Evolutionary conservation across 805 yeast species (phyloP).

Genomic region (Nakazawaea wyomingensis): DNA sequence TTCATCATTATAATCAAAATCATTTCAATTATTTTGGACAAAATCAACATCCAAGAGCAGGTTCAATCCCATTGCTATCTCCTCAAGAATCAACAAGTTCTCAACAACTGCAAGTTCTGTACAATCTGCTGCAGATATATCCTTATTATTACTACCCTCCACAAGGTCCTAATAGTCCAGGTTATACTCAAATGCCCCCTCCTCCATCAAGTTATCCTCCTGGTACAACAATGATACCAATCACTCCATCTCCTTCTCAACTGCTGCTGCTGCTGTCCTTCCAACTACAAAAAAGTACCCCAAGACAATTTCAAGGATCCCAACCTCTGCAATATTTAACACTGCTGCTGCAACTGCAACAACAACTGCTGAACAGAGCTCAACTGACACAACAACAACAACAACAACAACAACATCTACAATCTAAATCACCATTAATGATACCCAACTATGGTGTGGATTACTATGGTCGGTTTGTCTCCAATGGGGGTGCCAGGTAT

Average conservation of each 20-base stretch:
- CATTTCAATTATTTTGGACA: constrained; percentile 17
- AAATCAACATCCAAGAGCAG: neutral
- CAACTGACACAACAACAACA: constrained; percentile 3
- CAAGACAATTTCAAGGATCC: neutral
- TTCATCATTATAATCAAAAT: constrained; percentile 31
- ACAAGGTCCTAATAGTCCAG: constrained; percentile 3
- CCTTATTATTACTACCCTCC: constrained; percentile 12
- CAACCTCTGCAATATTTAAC: constrained; percentile 13
- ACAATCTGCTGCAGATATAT: constrained; percentile 1
- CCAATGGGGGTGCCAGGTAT: neutral
- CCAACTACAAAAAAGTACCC: constrained; percentile 5
- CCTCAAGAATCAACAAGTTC: neutral
- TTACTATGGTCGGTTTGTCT: neutral
- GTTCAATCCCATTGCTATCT: neutral
- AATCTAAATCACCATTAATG: constrained; percentile 6
- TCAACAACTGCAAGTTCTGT: neutral
- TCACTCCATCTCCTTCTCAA: constrained; percentile 9
- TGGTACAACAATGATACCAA: neutral
- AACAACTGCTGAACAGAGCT: neutral
- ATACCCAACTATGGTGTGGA: constrained; percentile 2
- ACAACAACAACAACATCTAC: constrained; percentile 9
- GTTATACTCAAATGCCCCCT: constrained; percentile 1
- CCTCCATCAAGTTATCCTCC: constrained; percentile 8
- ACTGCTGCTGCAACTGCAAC: constrained; percentile 10
- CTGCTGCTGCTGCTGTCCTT: constrained; percentile 5